Conservation (phyloP, 1,139 yeast genomes). For the Kluyveromyces sp. region DNA sequence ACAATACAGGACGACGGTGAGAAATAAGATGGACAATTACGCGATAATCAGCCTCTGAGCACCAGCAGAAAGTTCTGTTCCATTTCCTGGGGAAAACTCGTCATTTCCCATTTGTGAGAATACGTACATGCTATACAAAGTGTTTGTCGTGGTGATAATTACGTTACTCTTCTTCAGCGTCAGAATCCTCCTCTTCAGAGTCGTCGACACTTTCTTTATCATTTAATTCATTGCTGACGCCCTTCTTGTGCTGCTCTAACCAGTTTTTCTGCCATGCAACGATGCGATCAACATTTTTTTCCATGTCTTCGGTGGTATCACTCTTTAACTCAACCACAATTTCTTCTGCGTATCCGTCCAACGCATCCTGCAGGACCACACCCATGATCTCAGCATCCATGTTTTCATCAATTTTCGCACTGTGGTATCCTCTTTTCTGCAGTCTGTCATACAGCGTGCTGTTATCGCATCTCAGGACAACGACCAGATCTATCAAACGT, state of each 20-base stretch:
- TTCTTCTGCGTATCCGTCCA: constrained; percentile 69
- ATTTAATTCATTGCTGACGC: constrained; percentile 35
- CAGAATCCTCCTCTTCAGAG: constrained; percentile 11
- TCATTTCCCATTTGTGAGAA: no score
- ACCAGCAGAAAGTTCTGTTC: no score
- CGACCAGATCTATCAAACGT: constrained; percentile 81
- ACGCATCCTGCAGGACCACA: constrained; percentile 79
- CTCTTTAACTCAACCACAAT: constrained; percentile 76
- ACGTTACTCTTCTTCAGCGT: no score
- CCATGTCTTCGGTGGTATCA: constrained; percentile 68
- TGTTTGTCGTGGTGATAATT: no score
- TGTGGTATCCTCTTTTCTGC: constrained; percentile 64
- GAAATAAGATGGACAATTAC: no score
- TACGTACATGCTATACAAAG: no score
- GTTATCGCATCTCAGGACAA: constrained; percentile 78
- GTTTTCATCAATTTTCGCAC: constrained; percentile 80
- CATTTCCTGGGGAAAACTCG: no score
- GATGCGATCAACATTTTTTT: constrained; percentile 70
- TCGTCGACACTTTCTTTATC: constrained; percentile 8
- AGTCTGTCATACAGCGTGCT: constrained; percentile 67
- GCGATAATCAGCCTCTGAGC: no score
- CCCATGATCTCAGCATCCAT: constrained; percentile 97
- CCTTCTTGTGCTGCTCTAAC: constrained; percentile 46
- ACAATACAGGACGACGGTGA: no score
- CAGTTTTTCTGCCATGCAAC: constrained; percentile 69